Evolutionary conservation across 1,284 basidiomycete species (phyloP).

Genomic region (Cystobasidium slooffiae): DNA sequence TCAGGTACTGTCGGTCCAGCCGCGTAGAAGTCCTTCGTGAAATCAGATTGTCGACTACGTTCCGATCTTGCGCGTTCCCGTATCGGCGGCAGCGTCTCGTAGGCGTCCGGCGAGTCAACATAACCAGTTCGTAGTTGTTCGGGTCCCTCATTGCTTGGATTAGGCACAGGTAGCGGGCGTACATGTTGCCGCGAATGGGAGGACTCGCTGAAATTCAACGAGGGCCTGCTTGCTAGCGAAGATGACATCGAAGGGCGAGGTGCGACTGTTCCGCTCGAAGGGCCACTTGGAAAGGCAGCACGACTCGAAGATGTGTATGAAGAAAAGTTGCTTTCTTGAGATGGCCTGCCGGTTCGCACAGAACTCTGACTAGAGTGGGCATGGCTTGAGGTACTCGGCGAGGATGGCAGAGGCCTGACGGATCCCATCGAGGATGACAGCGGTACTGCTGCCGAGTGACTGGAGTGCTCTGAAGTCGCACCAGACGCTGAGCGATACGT

Average conservation of each 20-base stretch:
- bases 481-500: not conserved
- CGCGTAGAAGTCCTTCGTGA: constrained; percentile 29
- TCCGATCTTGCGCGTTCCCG: constrained; percentile 8
- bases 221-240: not conserved
- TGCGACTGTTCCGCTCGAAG: not conserved
- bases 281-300: not conserved
- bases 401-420: not conserved
- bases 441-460: no score
- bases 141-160: not conserved
- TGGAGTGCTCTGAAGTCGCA: not conserved
- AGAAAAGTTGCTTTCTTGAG: constrained; percentile 10
- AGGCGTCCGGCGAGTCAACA: not conserved
- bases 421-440: not conserved
- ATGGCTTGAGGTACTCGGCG: not conserved
- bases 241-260: constrained; percentile 34
- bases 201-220: not conserved
- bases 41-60: constrained; percentile 23
- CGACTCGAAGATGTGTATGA: not conserved
- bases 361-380: not conserved
- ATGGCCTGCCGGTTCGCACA: constrained; percentile 2
- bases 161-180: constrained; percentile 2
- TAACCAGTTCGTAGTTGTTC: not conserved
- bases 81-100: constrained; percentile 3
- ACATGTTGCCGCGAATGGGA: not conserved
- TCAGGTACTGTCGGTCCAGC: not conserved